These are phyloP conservation scores for Cornus kousa DNA, from an alignment of 148 eudicot genomes.

Conservation along the genomic window DNA sequence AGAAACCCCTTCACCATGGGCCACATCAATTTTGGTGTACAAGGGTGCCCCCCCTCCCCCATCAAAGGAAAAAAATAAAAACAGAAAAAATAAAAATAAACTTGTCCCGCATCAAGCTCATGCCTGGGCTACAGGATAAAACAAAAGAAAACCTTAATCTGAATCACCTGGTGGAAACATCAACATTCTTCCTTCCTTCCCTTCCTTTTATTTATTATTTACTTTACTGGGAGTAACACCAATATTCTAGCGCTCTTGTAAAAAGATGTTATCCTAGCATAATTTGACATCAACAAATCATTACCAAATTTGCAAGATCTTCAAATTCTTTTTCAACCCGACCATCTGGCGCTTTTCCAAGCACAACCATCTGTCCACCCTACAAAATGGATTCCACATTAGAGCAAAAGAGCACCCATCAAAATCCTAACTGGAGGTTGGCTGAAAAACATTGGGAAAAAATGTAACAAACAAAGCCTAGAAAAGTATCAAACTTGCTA, in stretches of 20 bases:
- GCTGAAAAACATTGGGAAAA: neutral
- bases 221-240: neutral
- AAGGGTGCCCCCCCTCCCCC: too few relatives aligned
- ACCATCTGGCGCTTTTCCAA: slow-evolving; percentile 62
- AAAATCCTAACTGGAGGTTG: neutral
- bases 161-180: too few relatives aligned
- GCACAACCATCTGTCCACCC: slow-evolving; percentile 84
- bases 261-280: neutral
- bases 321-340: slow-evolving; percentile 69
- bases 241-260: neutral
- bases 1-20: too few relatives aligned
- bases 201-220: too few relatives aligned
- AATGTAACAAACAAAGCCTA: too few relatives aligned
- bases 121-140: too few relatives aligned
- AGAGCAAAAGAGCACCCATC: slow-evolving; percentile 2
- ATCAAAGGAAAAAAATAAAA: too few relatives aligned
- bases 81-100: too few relatives aligned
- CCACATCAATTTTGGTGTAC: too few relatives aligned
- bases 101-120: too few relatives aligned
- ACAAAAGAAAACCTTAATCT: too few relatives aligned
- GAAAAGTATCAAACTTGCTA: neutral
- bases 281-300: neutral
- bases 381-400: slow-evolving; percentile 14
- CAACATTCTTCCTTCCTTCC: too few relatives aligned
- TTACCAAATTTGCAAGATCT: slow-evolving; percentile 66